Percentiles rank a stretch among this genome's conserved stretches.
Conservation (phyloP, 2,329 filamentous ascomycete species). For the Metarhizium rileyi region DNA sequence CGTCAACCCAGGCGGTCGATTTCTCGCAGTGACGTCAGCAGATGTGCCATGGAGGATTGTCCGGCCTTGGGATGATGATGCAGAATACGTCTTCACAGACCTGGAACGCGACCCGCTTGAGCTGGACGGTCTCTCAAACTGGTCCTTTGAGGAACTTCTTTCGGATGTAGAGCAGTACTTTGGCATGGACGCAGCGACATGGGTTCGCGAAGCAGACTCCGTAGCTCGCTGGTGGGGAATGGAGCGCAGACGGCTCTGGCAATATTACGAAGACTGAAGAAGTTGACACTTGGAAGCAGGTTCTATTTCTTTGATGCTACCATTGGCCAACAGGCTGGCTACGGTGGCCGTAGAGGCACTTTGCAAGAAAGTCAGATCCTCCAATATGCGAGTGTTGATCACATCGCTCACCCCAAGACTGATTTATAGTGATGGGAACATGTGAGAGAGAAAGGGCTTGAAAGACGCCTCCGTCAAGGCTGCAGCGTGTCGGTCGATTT, state of each 20-base stretch:
- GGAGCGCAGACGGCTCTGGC: not conserved
- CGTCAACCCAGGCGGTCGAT: constrained; percentile 16
- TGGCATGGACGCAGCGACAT: constrained; percentile 18
- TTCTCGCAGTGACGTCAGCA: constrained; percentile 13
- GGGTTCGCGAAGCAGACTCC: constrained; percentile 22
- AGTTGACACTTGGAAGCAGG: too few relatives aligned
- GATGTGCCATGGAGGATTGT: constrained; percentile 14
- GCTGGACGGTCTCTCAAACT: constrained; percentile 11
- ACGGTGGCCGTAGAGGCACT: too few relatives aligned
- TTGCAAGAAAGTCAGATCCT: too few relatives aligned
- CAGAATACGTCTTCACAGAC: constrained; percentile 23
- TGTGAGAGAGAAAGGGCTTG: too few relatives aligned
- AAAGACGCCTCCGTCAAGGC: too few relatives aligned
- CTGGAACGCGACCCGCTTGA: constrained; percentile 19
- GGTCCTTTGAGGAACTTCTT: constrained; percentile 15
- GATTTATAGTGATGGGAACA: too few relatives aligned
- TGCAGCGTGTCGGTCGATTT: too few relatives aligned
- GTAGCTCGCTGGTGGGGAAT: constrained; percentile 22
- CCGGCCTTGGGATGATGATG: constrained; percentile 14
- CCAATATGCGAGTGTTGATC: too few relatives aligned
- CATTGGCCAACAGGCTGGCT: too few relatives aligned
- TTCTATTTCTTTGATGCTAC: too few relatives aligned
- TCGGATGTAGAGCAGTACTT: constrained; percentile 11
- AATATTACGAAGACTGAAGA: too few relatives aligned
- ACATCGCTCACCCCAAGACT: too few relatives aligned